Conservation (phyloP, 1,284 basidiomycete genomes). For the Cystobasidiaceae sp. region DNA sequence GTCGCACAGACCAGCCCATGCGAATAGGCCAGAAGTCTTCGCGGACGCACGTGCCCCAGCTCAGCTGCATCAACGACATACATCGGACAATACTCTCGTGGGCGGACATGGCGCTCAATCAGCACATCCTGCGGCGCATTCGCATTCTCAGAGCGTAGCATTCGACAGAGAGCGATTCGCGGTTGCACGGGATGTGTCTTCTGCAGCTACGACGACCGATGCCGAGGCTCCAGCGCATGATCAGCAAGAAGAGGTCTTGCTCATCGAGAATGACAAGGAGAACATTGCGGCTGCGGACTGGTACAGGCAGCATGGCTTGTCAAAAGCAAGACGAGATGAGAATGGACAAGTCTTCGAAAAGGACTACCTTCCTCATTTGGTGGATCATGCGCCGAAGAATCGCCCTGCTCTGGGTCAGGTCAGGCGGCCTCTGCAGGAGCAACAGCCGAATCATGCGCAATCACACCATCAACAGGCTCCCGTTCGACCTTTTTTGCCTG, state of each 20-base stretch:
- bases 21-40: too few relatives aligned
- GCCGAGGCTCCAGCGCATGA: neutral
- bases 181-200: too few relatives aligned
- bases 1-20: too few relatives aligned
- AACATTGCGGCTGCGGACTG: constrained; percentile 11
- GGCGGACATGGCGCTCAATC: neutral
- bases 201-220: too few relatives aligned
- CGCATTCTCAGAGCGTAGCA: neutral
- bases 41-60: too few relatives aligned
- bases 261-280: constrained; percentile 15
- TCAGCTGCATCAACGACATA: neutral
- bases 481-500: neutral
- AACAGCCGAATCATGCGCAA: constrained; percentile 20
- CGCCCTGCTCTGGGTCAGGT: neutral
- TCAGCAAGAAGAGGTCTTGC: constrained; percentile 11
- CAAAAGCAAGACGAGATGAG: too few relatives aligned
- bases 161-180: too few relatives aligned
- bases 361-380: too few relatives aligned
- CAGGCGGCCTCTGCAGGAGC: constrained; percentile 5
- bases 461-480: neutral
- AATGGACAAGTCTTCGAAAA: too few relatives aligned
- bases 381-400: neutral
- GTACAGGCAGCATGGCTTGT: constrained; percentile 16
- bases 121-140: neutral
- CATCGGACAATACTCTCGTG: constrained; percentile 4